Evolutionary conservation across 441 rosid genomes (phyloP), one percentile per base, ranked within the genome.

Genomic region (Arabidopsis lyrata): DNA sequence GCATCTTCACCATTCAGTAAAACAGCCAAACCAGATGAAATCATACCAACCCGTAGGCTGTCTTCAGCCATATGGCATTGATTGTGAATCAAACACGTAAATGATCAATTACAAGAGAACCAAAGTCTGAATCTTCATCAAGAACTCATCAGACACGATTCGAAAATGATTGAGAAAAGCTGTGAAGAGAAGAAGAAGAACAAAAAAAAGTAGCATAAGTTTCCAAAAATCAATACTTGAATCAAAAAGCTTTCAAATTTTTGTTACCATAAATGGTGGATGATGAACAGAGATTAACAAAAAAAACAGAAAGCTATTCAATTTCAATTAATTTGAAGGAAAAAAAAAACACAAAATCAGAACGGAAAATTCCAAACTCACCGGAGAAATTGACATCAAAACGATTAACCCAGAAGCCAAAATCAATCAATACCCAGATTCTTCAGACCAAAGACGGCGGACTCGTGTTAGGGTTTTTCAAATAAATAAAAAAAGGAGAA

Each of bases 21-120:
- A 75, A 91, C 88, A 32, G 97, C 97, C 83, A 95, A 86, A 48
- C 99, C 99, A 82, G 99, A 89, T 74, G 97, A 81, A 79, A 85
- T 74, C 86, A 89, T 89, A 75, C 91, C 83, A 53, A 79, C 55
- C 79, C 92, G 88, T 50, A 68, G 83, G 79, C 87, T 73, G 36
- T 90, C 92, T 84, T 95, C 99, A 65, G 92, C 97, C 99, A 95
- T 95, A 65, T 69, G 50, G 31, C 75, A 50, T 50, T 76, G 64
- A 57, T 35, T 57, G 27, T 9, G 29, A 16, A 34, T 52, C 61
- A 2, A 76, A 63, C n/a, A n/a, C n/a, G n/a, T n/a, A n/a, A n/a
- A n/a, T n/a, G n/a, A n/a, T n/a, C n/a, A n/a, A n/a, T n/a, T n/a
- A n/a, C n/a, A n/a, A n/a, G n/a, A n/a, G n/a, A n/a, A n/a, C n/a